These are phyloP conservation scores for Salicornia ramosissima DNA, from an alignment of 148 eudicot species.

Conservation along the genomic window DNA sequence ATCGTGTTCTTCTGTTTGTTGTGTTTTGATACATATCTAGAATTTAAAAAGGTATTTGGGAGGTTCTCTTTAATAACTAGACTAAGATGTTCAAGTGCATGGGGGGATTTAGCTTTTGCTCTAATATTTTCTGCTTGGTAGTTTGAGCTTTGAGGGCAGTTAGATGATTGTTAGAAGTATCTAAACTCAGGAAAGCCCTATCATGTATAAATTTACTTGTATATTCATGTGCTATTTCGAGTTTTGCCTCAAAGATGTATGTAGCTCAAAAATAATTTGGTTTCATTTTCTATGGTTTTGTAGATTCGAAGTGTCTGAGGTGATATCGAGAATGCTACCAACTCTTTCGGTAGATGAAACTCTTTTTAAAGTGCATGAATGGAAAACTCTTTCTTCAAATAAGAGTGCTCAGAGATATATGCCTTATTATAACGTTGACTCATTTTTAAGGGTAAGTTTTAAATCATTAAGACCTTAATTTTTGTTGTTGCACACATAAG, in stretches of 20 bases:
- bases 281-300: conserved; percentile 14
- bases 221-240: conserved; percentile 3
- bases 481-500: conserved; percentile 2
- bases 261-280: background rate
- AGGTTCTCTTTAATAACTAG: too few relatives aligned
- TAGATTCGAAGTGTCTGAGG: conserved; percentile 67
- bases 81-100: background rate
- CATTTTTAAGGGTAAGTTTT: conserved; percentile 55
- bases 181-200: background rate
- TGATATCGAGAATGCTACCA: conserved; percentile 49
- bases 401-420: conserved; percentile 63
- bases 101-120: background rate
- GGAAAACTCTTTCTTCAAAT: conserved; percentile 44
- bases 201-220: background rate
- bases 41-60: too few relatives aligned
- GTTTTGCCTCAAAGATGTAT: background rate
- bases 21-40: too few relatives aligned
- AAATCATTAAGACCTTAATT: background rate
- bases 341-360: conserved; percentile 39
- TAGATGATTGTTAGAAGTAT: background rate
- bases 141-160: background rate
- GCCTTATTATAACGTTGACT: conserved; percentile 66
- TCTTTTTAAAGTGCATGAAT: conserved; percentile 35
- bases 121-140: background rate
- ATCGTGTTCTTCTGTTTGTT: too few relatives aligned